A percentile compares a stretch with the other conserved stretches of the same genome.
Evolutionary conservation across 345 rosid genomes (phyloP).

Genomic region (Linum trigynum): DNA sequence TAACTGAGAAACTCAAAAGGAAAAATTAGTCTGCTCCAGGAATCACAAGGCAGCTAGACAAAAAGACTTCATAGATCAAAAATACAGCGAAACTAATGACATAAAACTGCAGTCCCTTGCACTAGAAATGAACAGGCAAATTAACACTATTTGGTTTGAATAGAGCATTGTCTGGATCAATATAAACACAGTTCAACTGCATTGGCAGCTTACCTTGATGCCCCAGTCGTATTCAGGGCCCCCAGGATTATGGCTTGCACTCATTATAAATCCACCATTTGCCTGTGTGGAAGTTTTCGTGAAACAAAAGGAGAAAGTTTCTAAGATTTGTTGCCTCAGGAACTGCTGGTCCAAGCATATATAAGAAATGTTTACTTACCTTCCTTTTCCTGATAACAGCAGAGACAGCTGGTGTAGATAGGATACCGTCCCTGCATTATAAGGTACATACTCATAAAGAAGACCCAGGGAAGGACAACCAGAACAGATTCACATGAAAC

Average conservation of each 20-base stretch:
- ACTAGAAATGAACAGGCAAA: not conserved
- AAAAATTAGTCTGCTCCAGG: not conserved
- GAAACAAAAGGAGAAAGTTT: not conserved
- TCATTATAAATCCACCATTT: conserved; percentile 93
- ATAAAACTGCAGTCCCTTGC: not conserved
- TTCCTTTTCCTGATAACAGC: conserved; percentile 80
- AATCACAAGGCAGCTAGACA: not conserved
- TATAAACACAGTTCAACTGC: conserved; percentile 4
- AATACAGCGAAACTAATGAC: not conserved
- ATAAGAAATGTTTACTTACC: conserved; percentile 27
- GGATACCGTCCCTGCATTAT: conserved; percentile 60
- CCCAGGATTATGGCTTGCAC: conserved; percentile 97
- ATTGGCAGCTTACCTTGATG: conserved; percentile 56
- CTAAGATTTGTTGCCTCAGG: not conserved
- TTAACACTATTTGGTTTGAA: not conserved
- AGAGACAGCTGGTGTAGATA: conserved; percentile 91
- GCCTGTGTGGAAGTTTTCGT: conserved; percentile 36
- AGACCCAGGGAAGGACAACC: too few species aligned
- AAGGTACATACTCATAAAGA: not conserved
- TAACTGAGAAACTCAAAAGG: not conserved
- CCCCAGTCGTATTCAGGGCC: conserved; percentile 97
- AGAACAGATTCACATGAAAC: too few species aligned
- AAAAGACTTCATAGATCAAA: not conserved
- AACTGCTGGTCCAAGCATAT: conserved; percentile 6
- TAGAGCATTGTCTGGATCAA: not conserved